Percentiles rank a stretch among this genome's conserved stretches.
phyloP scores from a whole-genome alignment of 2,329 filamentous ascomycete genomes.

The Blumeriella jaapii region DNA sequence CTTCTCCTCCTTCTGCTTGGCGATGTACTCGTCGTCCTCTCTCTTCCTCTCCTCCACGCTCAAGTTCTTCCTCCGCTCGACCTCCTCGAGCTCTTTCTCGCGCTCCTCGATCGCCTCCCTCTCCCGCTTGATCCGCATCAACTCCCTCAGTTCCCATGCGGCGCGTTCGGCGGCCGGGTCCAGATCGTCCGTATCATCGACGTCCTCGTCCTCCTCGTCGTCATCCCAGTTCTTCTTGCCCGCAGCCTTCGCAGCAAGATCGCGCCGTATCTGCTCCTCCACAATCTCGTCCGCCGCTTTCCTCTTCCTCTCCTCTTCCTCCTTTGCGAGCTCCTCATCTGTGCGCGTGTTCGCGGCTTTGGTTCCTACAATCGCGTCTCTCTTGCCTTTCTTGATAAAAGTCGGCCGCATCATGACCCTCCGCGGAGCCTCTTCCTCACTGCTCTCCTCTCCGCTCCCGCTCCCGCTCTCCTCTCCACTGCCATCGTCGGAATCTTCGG shows the following conservation, averaged over 20 bases:
- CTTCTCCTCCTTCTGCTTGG: constrained; percentile 43
- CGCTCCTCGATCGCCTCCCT: constrained; percentile 72
- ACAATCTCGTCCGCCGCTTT: constrained; percentile 68
- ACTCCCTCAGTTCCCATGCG: constrained; percentile 87
- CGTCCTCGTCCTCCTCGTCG: constrained; percentile 57
- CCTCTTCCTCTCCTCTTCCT: constrained; percentile 53
- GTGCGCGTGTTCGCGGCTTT: constrained; percentile 26
- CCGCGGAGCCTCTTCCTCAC: constrained; percentile 46
- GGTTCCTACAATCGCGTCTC: constrained; percentile 25
- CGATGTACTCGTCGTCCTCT: constrained; percentile 72
- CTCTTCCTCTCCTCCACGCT: constrained; percentile 74
- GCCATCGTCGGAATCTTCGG: constrained; percentile 27
- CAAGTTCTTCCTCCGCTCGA: constrained; percentile 78
- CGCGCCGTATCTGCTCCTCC: constrained; percentile 78
- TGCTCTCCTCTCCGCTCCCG: constrained; percentile 29
- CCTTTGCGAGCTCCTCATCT: constrained; percentile 34
- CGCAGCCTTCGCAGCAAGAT: constrained; percentile 61
- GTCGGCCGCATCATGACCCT: constrained; percentile 50
- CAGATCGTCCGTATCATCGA: constrained; percentile 80
- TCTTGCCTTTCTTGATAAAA: constrained; percentile 49
- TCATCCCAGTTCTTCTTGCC: constrained; percentile 80
- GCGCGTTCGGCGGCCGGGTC: constrained; percentile 83
- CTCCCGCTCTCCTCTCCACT: constrained; percentile 27
- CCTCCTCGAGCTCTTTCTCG: constrained; percentile 77
- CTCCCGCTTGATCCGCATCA: constrained; percentile 78